phyloP scores from a whole-genome alignment of 78 protist species.

The Chrysochromulina tobinii region DNA sequence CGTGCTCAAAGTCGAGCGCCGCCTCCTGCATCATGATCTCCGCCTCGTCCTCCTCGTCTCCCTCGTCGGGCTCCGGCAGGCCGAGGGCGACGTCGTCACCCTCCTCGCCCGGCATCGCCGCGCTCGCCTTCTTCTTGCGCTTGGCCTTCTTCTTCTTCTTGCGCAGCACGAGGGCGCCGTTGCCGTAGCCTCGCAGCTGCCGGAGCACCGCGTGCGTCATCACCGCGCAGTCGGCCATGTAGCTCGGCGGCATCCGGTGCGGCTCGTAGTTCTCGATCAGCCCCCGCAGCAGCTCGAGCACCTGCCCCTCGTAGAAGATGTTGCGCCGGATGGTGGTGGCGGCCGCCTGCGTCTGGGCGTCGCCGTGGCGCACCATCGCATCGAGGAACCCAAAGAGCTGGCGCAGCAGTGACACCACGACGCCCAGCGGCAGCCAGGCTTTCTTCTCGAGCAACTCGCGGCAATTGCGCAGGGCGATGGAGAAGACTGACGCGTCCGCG shows the following conservation, averaged over 20 bases:
- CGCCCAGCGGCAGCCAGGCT: neutral
- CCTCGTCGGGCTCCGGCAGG: neutral
- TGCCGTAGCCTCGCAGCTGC: neutral
- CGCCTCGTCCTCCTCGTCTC: neutral
- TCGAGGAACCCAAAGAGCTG: neutral
- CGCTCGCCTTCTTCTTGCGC: neutral
- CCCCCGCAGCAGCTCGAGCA: neutral
- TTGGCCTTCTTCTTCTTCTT: no score
- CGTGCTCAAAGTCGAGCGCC: neutral
- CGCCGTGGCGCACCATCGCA: neutral
- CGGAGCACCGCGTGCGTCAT: constrained; percentile 18
- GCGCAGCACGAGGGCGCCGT: no score
- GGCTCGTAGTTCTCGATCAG: neutral
- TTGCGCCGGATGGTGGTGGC: neutral
- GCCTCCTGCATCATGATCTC: neutral
- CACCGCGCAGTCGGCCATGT: neutral
- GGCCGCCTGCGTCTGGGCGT: neutral
- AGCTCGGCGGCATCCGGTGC: neutral
- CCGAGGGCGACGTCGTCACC: neutral
- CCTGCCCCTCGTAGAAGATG: neutral
- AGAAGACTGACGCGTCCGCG: neutral
- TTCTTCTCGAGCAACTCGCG: neutral
- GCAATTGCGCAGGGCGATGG: neutral
- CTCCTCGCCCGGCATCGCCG: neutral
- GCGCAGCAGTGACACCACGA: neutral